Evolutionary conservation across 2,329 filamentous ascomycete species (phyloP).

Genomic region (Pestalotiopsis sp.): DNA sequence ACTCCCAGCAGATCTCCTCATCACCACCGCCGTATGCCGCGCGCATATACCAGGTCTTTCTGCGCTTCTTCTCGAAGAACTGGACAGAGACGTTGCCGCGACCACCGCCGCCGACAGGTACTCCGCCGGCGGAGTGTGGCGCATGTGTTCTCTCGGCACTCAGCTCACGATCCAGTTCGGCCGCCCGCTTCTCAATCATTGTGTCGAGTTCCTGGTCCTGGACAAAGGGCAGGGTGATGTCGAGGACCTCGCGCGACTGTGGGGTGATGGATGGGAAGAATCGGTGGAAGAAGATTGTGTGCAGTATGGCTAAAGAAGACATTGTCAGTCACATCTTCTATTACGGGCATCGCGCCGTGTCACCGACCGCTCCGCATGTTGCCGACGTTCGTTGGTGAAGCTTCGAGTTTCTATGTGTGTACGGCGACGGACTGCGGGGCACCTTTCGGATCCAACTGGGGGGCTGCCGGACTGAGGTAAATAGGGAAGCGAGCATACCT

Average conservation of each 20-base stretch:
- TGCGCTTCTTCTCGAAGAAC: conserved; percentile 91
- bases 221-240: conserved; percentile 86
- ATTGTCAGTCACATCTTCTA: not conserved
- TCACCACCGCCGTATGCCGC: conserved; percentile 55
- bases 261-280: conserved; percentile 89
- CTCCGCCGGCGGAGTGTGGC: not conserved
- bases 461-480: conserved; percentile 1
- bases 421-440: conserved; percentile 3
- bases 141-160: conserved; percentile 51
- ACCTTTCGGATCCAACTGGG: not conserved
- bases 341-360: not conserved
- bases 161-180: conserved; percentile 78
- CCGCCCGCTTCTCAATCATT: conserved; percentile 86
- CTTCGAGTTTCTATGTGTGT: not conserved
- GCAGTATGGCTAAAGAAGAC: conserved; percentile 70
- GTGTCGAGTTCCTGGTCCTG: conserved; percentile 90
- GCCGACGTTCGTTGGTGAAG: not conserved
- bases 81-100: conserved; percentile 78
- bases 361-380: not conserved
- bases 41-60: conserved; percentile 77
- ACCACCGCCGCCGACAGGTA: conserved; percentile 8
- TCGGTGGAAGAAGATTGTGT: conserved; percentile 98
- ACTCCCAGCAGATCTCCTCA: conserved; percentile 96
- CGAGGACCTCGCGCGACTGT: conserved; percentile 83
- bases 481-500: conserved; percentile 55